Evolutionary conservation across 345 rosid genomes (phyloP), one percentile per base, ranked within the genome.

Genomic region (Salix caprea): DNA sequence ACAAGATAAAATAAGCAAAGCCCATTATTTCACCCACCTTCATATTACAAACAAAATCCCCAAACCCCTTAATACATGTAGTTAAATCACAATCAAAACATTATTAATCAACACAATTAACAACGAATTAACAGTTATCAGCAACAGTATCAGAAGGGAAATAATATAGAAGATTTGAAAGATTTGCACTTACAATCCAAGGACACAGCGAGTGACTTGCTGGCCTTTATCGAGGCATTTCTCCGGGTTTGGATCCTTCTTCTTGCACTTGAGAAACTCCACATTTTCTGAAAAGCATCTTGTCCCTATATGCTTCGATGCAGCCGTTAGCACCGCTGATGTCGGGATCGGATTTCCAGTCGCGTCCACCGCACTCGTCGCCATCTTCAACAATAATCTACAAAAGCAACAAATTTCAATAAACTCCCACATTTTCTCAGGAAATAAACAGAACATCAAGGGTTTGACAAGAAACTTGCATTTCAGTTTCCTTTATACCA

Each of bases 241-340:
- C 92, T 96, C 99, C 0, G 99, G 99, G 77, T 96, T 96, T 2
- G 97, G 95, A 80, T 96, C 97, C 79, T 89, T 91, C 94, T 94
- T 87, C 90, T 96, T 96, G 87, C 99, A 96, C 82, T 90, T 96
- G 80, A 96, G 90, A 81, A 94, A 96, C 42, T 82, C 97, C 74
- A 96, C 84, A 78, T 96, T 96, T 86, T 94, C 97, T 14, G 82
- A 77, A 54, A 68, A 84, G 85, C 99, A 96, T 71, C 94, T 77
- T 19, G 67, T 67, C 61, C 83, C 90, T 62, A 96, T 90, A 70
- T 94, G 98, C 88, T 94, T 96, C 71, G 99, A 90, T 40, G 98
- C 82, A 30, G 98, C 88, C 86, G 85, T 94, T 75, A 96, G 86
- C 82, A 92, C 95, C 62, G 99, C 90, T 28, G 99, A 96, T 0